A percentile compares a stretch with the other conserved stretches of the same genome.
Conservation (phyloP, 768 basidiomycete species). For the Chiua virens region DNA sequence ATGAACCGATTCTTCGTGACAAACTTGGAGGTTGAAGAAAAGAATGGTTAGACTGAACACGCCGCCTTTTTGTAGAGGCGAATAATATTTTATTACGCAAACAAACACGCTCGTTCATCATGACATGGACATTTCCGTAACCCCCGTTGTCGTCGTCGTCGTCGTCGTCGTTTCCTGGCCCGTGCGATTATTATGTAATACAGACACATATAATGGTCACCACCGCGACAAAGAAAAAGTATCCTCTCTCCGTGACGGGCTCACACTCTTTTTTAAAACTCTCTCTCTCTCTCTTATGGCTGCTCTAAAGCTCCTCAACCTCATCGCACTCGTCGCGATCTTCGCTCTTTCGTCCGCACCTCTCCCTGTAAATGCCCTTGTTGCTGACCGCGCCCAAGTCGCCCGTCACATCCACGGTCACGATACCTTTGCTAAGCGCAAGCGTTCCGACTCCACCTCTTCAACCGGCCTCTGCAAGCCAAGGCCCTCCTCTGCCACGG, state of each 20-base stretch:
- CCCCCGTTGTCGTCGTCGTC: conserved; percentile 7
- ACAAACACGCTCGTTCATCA: conserved; percentile 15
- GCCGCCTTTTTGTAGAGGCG: conserved; percentile 38
- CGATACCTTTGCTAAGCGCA: conserved; percentile 50
- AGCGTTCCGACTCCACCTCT: conserved; percentile 33
- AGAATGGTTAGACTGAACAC: conserved; percentile 29
- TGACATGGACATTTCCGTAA: conserved; percentile 44
- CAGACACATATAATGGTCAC: background rate
- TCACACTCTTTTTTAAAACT: conserved; percentile 12
- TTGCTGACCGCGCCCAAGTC: conserved; percentile 36
- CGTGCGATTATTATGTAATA: conserved; percentile 30
- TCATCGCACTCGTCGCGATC: conserved; percentile 62
- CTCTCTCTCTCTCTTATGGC: conserved; percentile 39
- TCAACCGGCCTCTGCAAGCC: conserved; percentile 57
- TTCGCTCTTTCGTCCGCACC: conserved; percentile 50
- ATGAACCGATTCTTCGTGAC: conserved; percentile 84
- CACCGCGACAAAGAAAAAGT: background rate
- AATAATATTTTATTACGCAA: conserved; percentile 21
- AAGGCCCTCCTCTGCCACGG: conserved; percentile 23
- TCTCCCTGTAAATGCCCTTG: conserved; percentile 53
- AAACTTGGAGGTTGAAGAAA: conserved; percentile 82
- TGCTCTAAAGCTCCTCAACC: conserved; percentile 49
- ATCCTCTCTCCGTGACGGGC: conserved; percentile 15
- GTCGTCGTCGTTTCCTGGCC: background rate
- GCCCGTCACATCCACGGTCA: conserved; percentile 50